These are phyloP conservation scores for Ensete glaucum DNA, from an alignment of 176 grass and related monocot species.

Conservation along the genomic window DNA sequence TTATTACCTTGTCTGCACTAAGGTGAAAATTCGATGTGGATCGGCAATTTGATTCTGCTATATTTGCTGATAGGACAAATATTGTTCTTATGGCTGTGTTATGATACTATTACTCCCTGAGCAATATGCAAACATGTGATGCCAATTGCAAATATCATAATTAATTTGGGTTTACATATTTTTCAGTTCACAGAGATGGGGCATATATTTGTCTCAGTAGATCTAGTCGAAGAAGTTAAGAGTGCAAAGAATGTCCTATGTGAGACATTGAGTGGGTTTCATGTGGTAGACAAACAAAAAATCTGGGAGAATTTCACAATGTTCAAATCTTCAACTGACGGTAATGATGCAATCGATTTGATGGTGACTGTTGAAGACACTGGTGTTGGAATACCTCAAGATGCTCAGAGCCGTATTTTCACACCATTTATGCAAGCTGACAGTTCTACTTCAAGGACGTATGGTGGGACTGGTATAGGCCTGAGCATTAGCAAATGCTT, in stretches of 20 bases:
- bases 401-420: conserved; percentile 35
- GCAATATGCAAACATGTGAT: not conserved
- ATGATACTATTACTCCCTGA: not conserved
- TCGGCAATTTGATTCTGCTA: not conserved
- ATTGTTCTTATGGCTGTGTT: not conserved
- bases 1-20: not conserved
- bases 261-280: conserved; percentile 54
- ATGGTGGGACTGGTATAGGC: conserved; percentile 25
- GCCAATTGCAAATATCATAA: not conserved
- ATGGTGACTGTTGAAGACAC: conserved; percentile 71
- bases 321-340: conserved; percentile 23
- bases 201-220: conserved; percentile 63
- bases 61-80: not conserved
- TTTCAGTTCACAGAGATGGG: conserved; percentile 59
- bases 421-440: conserved; percentile 28
- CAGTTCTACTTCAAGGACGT: conserved; percentile 17
- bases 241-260: conserved; percentile 13
- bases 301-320: conserved; percentile 42
- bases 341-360: conserved; percentile 33
- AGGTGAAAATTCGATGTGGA: no score
- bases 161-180: not conserved
- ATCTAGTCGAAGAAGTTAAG: conserved; percentile 49
- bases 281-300: conserved; percentile 34
- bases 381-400: conserved; percentile 54
- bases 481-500: conserved; percentile 37